These are phyloP conservation scores for Clonostachys rosea DNA, from an alignment of 2,329 filamentous ascomycete genomes.

Conservation along the genomic window DNA sequence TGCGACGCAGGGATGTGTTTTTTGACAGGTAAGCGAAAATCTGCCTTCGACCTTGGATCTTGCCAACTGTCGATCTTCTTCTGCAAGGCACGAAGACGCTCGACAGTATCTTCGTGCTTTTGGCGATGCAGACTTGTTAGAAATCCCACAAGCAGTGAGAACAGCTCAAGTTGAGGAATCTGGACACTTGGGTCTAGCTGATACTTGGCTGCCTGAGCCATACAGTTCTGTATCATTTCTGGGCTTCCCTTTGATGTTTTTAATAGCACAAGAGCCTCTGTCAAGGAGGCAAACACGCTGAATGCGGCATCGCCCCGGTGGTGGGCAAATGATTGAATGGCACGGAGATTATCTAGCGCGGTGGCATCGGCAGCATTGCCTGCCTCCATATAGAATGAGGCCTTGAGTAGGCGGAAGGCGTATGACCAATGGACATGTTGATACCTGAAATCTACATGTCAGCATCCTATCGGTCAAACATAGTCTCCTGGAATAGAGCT, in stretches of 20 bases:
- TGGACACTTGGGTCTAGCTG: conserved; percentile 61
- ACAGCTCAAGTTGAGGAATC: conserved; percentile 61
- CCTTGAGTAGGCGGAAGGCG: conserved; percentile 70
- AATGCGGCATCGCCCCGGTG: conserved; percentile 59
- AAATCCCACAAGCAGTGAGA: conserved; percentile 66
- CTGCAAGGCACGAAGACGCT: conserved; percentile 61
- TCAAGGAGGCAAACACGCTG: conserved; percentile 58
- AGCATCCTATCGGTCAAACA: not conserved
- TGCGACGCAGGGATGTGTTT: conserved; percentile 40
- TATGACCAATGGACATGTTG: conserved; percentile 72
- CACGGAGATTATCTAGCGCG: conserved; percentile 64
- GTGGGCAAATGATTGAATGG: conserved; percentile 55
- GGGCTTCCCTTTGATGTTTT: conserved; percentile 60
- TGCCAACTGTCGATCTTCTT: conserved; percentile 53
- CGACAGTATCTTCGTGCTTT: conserved; percentile 46
- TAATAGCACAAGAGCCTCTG: conserved; percentile 68
- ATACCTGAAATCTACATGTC: conserved; percentile 33
- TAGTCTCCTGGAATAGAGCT: conserved; percentile 14
- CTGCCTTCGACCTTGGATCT: conserved; percentile 32
- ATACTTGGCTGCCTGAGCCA: conserved; percentile 68
- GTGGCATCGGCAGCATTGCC: conserved; percentile 56
- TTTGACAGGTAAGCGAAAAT: conserved; percentile 51
- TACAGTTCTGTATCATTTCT: conserved; percentile 65
- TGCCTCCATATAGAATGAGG: conserved; percentile 62
- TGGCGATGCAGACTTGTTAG: conserved; percentile 64